Percentiles rank a stretch among this genome's conserved stretches.
Evolutionary conservation across 2,329 filamentous ascomycete species (phyloP).

Genomic region (Aspergillus sp.): DNA sequence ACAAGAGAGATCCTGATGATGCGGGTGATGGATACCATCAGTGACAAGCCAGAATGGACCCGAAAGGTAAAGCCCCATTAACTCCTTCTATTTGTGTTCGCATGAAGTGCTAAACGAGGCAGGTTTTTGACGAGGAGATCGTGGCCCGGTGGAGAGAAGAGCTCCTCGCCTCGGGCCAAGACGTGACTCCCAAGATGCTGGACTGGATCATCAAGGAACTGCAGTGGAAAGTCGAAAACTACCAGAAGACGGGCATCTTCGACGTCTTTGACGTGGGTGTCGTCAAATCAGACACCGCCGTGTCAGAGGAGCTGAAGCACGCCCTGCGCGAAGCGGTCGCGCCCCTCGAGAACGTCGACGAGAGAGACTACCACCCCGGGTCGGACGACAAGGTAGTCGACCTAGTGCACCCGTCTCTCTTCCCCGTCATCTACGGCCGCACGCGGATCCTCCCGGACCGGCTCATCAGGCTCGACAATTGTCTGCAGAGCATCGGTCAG

Average conservation of each 20-base stretch:
- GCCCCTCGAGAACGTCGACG: slow-evolving; percentile 47
- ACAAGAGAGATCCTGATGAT: slow-evolving; percentile 43
- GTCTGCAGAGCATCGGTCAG: slow-evolving; percentile 15
- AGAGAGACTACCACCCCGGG: slow-evolving; percentile 64
- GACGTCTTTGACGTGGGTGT: slow-evolving; percentile 47
- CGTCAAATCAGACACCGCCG: slow-evolving; percentile 54
- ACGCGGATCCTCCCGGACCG: slow-evolving; percentile 23
- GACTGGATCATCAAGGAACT: slow-evolving; percentile 49
- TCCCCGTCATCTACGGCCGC: slow-evolving; percentile 32
- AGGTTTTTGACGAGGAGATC: slow-evolving; percentile 36
- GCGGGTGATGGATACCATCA: slow-evolving; percentile 41
- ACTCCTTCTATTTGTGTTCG: slow-evolving; percentile 27
- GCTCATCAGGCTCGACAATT: slow-evolving; percentile 24
- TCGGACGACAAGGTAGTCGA: slow-evolving; percentile 60
- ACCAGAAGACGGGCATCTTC: slow-evolving; percentile 41
- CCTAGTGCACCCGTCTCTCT: slow-evolving; percentile 62
- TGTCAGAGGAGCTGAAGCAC: slow-evolving; percentile 41
- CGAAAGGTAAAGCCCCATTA: slow-evolving; percentile 31
- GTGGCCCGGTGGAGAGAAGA: slow-evolving; percentile 36
- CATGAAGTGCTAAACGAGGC: slow-evolving; percentile 28
- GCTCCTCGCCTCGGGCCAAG: slow-evolving; percentile 10
- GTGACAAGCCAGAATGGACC: slow-evolving; percentile 45
- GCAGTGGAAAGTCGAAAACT: slow-evolving; percentile 46
- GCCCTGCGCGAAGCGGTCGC: slow-evolving; percentile 48
- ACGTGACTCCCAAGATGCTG: slow-evolving; percentile 35